A percentile compares a stretch with the other conserved stretches of the same genome.
These are phyloP conservation scores for Cephaloascus albidus DNA, from an alignment of 805 yeast species.

Conservation along the genomic window DNA sequence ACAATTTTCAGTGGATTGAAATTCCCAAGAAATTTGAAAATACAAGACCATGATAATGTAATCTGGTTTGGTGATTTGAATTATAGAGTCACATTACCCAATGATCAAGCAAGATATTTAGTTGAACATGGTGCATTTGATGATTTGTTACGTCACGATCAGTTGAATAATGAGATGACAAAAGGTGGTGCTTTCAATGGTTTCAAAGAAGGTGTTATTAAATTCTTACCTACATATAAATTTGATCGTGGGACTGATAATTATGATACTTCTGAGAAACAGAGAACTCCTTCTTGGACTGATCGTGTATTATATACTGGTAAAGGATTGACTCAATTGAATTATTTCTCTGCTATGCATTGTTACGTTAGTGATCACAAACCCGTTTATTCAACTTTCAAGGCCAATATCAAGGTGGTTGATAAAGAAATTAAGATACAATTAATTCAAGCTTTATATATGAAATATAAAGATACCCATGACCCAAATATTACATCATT, in stretches of 20 bases:
- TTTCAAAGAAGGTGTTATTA: constrained; percentile 68
- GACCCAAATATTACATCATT: constrained; percentile 7
- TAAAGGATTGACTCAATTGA: constrained; percentile 44
- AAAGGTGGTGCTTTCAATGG: constrained; percentile 64
- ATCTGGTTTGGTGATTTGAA: constrained; percentile 96
- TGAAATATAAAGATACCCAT: constrained; percentile 18
- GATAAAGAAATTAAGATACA: constrained; percentile 30
- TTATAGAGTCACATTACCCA: constrained; percentile 63
- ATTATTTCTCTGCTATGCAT: constrained; percentile 56
- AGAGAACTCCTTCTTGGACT: constrained; percentile 93
- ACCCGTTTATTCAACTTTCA: constrained; percentile 81
- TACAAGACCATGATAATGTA: constrained; percentile 76
- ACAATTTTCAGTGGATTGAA: constrained; percentile 68
- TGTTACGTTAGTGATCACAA: constrained; percentile 78
- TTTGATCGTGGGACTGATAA: constrained; percentile 74
- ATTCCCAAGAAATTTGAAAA: constrained; percentile 68
- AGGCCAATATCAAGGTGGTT: constrained; percentile 55
- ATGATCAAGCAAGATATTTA: constrained; percentile 61
- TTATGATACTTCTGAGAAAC: constrained; percentile 88
- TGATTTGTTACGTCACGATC: constrained; percentile 62
- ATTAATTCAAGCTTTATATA: constrained; percentile 18
- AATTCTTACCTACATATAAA: constrained; percentile 85
- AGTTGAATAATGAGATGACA: constrained; percentile 66
- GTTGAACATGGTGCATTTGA: constrained; percentile 35
- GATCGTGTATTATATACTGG: constrained; percentile 76